Evolutionary conservation across 176 grass and related monocot genomes (phyloP).

Genomic region (Triticum urartu): DNA sequence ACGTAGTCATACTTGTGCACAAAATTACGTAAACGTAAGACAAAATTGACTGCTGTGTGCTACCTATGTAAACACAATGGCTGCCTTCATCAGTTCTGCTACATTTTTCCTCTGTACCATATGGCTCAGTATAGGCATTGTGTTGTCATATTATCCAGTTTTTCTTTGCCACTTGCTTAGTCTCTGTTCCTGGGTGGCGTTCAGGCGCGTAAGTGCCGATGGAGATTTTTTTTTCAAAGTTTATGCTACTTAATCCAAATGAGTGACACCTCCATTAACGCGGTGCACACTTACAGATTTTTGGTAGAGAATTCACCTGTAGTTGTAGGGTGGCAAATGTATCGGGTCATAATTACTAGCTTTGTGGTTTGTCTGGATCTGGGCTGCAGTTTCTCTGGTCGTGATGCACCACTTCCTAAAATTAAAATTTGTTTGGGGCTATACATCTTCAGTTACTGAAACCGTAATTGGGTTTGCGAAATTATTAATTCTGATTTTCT

Average conservation of each 20-base stretch:
- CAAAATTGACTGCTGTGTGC: no score
- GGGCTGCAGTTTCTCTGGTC: background rate
- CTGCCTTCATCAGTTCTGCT: no score
- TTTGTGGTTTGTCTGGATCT: background rate
- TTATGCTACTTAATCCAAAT: background rate
- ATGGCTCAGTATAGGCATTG: background rate
- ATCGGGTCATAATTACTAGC: background rate
- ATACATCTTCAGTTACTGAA: background rate
- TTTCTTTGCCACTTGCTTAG: background rate
- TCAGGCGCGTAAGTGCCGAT: background rate
- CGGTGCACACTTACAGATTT: background rate
- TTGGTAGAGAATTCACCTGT: background rate
- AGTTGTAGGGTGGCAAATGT: conserved; percentile 5
- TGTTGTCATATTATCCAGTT: background rate
- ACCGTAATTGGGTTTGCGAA: background rate
- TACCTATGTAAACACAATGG: no score
- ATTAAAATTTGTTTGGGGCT: background rate
- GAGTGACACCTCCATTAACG: background rate
- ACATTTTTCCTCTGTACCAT: no score
- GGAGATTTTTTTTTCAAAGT: background rate
- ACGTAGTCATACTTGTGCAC: no score
- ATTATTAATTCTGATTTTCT: background rate
- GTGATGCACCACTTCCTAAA: background rate
- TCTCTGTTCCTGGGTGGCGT: background rate
- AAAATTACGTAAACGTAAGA: no score